Base-by-base conservation (phyloP, 129 eudicot genomes). In the Pulicaria dysenterica region DNA sequence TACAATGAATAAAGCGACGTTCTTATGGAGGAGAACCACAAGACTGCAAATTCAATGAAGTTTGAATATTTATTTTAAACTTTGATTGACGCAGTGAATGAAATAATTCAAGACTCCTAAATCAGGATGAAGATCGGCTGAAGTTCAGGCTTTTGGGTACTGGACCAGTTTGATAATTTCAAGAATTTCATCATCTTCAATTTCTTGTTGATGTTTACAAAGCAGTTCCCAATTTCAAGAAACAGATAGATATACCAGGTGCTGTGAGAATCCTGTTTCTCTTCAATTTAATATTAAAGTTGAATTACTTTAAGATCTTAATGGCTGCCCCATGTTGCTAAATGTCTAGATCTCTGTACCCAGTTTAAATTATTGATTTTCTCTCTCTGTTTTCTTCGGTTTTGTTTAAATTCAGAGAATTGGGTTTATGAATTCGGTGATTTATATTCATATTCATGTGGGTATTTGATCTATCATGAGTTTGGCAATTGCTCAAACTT, bases 271-370 rank as follows among this genome's bases (percentile, higher is more conserved):
- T n/a, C 37, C 45, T 67, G 39, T 16, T 43, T 65, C 38, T 54
- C 40, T 49, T 70, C 39, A 39, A 70, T 19, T 74, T 36, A 5
- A 37, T 36, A 7, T 40, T n/a, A 24, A 8, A 24, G 11, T 59
- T 77, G 43, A 43, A 64, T 73, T 73, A 66, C n/a, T 66, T 69
- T 61, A 31, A 69, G 75, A 76, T 76, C 53, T 67, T 76, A 42
- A 54, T 77, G 56, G 64, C 38, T 58, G 68, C 34, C 76, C 82
- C 77, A 70, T 77, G 65, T 24, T 77, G 82, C 70, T 31, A 9
- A 59, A 48, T 69, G 76, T 75, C 4, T 56, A 78, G 82, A 78
- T 78, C 77, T 37, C 4, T 44, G 59, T 77, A 70, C 72, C 58
- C 66, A 61, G 42, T n/a, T 77, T 17, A 8, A 8, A 48, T 68